phyloP scores from a whole-genome alignment of 2,329 filamentous ascomycete genomes.

The Bisporella sp. region DNA sequence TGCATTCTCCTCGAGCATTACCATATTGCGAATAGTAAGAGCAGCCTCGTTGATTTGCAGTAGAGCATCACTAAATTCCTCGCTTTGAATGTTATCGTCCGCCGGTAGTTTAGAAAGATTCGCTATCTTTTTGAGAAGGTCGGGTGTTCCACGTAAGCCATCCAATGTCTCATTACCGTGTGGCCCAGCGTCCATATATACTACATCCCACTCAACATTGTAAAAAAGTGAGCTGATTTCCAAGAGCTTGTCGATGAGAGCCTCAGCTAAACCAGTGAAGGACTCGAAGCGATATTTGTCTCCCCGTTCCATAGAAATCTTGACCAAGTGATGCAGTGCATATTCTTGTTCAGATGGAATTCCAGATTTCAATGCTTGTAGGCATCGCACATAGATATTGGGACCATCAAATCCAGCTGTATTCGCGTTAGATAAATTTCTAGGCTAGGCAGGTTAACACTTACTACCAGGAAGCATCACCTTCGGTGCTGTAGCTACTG shows the following conservation, averaged over 20 bases:
- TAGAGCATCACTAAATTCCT: slow-evolving; percentile 62
- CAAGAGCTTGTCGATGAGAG: slow-evolving; percentile 76
- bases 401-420: slow-evolving; percentile 60
- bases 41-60: slow-evolving; percentile 78
- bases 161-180: slow-evolving; percentile 51
- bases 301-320: slow-evolving; percentile 89
- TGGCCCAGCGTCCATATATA: slow-evolving; percentile 58
- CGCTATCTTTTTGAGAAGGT: slow-evolving; percentile 66
- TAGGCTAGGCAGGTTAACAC: slow-evolving; percentile 22
- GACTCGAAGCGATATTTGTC: slow-evolving; percentile 95
- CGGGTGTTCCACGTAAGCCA: slow-evolving; percentile 57
- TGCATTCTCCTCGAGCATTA: slow-evolving; percentile 86
- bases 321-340: slow-evolving; percentile 85
- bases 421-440: slow-evolving; percentile 9
- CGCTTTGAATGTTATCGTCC: slow-evolving; percentile 64
- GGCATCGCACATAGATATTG: slow-evolving; percentile 85
- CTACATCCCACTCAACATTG: slow-evolving; percentile 72
- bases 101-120: slow-evolving; percentile 53
- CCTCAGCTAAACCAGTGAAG: slow-evolving; percentile 82
- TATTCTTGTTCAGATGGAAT: slow-evolving; percentile 83
- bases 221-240: slow-evolving; percentile 75
- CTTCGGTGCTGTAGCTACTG: slow-evolving; percentile 36
- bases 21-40: slow-evolving; percentile 89
- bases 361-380: slow-evolving; percentile 74
- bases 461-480: slow-evolving; percentile 59